Base-by-base conservation (phyloP, 2,329 filamentous ascomycete species). In the Ampelomyces quisqualis region DNA sequence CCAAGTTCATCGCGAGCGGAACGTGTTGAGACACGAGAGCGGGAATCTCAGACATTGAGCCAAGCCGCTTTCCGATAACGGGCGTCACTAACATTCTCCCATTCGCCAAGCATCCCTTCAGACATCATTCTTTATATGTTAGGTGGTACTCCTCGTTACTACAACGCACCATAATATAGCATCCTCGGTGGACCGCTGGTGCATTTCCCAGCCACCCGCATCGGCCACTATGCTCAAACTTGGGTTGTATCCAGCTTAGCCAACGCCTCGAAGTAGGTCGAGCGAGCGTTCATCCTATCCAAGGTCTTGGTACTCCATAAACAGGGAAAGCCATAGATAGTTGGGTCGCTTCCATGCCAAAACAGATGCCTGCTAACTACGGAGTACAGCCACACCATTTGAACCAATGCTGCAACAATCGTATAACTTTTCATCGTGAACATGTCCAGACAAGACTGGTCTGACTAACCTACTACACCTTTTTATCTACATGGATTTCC, bases 261-360 rank as follows among this genome's bases (percentile, higher is more conserved):
- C 24, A 32, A 29, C 31, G 40, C 35, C 34, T 42, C 42, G 40
- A 5, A 58, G 57, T 28, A 58, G 35, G 49, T 58, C 29, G 53
- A 46, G 51, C 57, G 51, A 60, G 47, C 41, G 33, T 29, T 18
- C 34, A n/a, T n/a, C n/a, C n/a, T n/a, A n/a, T n/a, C n/a, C n/a
- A n/a, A n/a, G n/a, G n/a, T n/a, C n/a, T n/a, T n/a, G n/a, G n/a
- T n/a, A n/a, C n/a, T n/a, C n/a, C n/a, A n/a, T n/a, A n/a, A n/a
- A n/a, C n/a, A n/a, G n/a, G n/a, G n/a, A n/a, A n/a, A n/a, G n/a
- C n/a, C n/a, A n/a, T n/a, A n/a, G n/a, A n/a, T n/a, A n/a, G n/a
- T n/a, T n/a, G n/a, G n/a, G n/a, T n/a, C n/a, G n/a, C n/a, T n/a
- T n/a, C n/a, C n/a, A n/a, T n/a, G n/a, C n/a, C n/a, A n/a, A n/a